Conservation (phyloP, 1,139 yeast species). For the Saccharomyces hybrid region DNA sequence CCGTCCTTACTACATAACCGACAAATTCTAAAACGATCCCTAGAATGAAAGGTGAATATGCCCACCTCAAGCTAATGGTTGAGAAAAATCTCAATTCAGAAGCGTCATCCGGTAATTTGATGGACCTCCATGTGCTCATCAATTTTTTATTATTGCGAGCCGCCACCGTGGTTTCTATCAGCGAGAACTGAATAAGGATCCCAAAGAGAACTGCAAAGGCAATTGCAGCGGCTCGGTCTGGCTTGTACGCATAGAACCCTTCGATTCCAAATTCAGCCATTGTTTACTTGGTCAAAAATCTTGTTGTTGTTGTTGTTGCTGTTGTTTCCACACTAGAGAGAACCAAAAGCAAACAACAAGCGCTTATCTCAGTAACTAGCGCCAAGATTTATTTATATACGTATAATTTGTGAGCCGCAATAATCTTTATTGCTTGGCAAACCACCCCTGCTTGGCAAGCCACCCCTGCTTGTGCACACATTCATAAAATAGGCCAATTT, state of each 20-base stretch:
- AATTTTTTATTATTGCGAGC: not conserved
- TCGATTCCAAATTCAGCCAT: not conserved
- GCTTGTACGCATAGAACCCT: conserved; percentile 7
- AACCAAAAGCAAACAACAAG: too few species aligned
- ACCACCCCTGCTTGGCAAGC: too few species aligned
- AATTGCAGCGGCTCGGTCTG: not conserved
- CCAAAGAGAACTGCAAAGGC: not conserved
- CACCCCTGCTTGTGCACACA: too few species aligned
- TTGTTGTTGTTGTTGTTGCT: not conserved
- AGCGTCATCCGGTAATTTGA: not conserved
- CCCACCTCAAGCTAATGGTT: not conserved
- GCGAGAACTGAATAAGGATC: not conserved
- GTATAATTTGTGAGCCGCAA: too few species aligned
- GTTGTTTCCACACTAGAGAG: too few species aligned
- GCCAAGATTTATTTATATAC: too few species aligned
- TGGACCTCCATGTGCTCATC: not conserved
- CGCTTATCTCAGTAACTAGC: too few species aligned
- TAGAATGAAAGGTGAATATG: conserved; percentile 26
- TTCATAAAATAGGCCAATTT: too few species aligned
- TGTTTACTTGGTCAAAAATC: not conserved
- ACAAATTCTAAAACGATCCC: conserved; percentile 30
- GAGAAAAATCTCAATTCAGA: not conserved
- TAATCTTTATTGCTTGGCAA: too few species aligned
- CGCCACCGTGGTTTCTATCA: not conserved
- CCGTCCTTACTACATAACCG: conserved; percentile 35